Evolutionary conservation across 2,329 filamentous ascomycete species (phyloP), one percentile per base, ranked within the genome.

Genomic region (Arthroderma sp.): DNA sequence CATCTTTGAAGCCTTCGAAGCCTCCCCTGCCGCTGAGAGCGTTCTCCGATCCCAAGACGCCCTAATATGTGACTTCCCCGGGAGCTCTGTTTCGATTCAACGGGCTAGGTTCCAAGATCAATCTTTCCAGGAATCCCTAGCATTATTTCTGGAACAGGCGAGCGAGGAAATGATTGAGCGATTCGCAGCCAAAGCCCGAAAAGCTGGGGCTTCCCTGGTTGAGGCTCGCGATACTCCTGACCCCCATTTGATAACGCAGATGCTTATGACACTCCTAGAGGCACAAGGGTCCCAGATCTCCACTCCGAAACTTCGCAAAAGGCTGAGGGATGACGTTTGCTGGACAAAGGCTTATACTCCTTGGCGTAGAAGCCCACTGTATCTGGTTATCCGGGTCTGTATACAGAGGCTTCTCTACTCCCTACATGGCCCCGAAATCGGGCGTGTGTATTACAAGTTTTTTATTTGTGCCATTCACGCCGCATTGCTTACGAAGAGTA

Each of bases 1-100:
- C 51, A 11, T 76, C 45, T 73, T 81, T 39, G 79, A 83, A 55
- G 66, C 67, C 0, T 82, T 82, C 45, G 78, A 83, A 54, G 66
- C 72, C 0, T 78, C 77, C 0, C 64, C 80, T 0, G 54, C 55
- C 0, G 73, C 72, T 1, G 64, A 74, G 37, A 59, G 68, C 9
- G 72, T 80, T 0, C 62, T 81, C 1, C 66, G 67, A 0, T 59
- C 73, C 0, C 58, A 72, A 15, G 66, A 66, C 28, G 70, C 76
- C 1, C 57, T 83, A 0, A 53, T 64, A 45, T 78, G 78, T 69
- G 66, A 72, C 11, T 83, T 83, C 49, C 80, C 80, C 0, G 75
- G 72, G 0, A 61, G 58, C 10, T 68, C 73, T 0, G 71, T 74
- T 0, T 61, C 66, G 0, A 53, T 81, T 2, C 61, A 75, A 0